A percentile compares a stretch with the other conserved stretches of the same genome.
These are phyloP conservation scores for Limonium bicolor DNA, from an alignment of 148 eudicot genomes.

Conservation along the genomic window DNA sequence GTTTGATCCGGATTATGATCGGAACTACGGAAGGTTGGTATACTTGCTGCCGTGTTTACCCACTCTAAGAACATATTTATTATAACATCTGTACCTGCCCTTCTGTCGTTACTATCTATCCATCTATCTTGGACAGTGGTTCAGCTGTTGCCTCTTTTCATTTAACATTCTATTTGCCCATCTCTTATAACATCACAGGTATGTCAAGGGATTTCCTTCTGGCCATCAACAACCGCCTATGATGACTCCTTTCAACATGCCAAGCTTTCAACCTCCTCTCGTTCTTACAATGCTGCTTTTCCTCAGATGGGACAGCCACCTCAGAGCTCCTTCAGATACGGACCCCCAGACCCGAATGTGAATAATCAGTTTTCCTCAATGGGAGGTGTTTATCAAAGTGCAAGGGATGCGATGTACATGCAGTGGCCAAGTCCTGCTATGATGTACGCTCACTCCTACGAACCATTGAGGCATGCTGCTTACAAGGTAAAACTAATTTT, in stretches of 20 bases:
- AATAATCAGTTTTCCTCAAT: constrained; percentile 36
- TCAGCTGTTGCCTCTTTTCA: too few species aligned
- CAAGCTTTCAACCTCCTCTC: constrained; percentile 56
- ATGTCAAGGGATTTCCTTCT: constrained; percentile 42
- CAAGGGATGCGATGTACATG: constrained; percentile 58
- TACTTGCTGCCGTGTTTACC: too few species aligned
- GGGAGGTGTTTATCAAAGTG: constrained; percentile 54
- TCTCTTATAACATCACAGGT: constrained; percentile 46
- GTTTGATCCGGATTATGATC: constrained; percentile 87
- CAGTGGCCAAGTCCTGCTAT: constrained; percentile 87
- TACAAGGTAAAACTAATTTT: constrained; percentile 39
- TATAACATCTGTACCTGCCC: too few species aligned
- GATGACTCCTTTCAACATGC: constrained; percentile 46
- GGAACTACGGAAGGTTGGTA: constrained; percentile 65
- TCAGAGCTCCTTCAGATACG: constrained; percentile 40
- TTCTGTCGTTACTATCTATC: too few species aligned
- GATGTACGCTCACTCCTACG: constrained; percentile 89
- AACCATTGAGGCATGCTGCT: constrained; percentile 63
- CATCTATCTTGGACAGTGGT: too few species aligned
- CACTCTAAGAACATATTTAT: too few species aligned
- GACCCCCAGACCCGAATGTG: constrained; percentile 37
- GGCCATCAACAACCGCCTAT: constrained; percentile 32
- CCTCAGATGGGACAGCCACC: constrained; percentile 49
- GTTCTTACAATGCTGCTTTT: constrained; percentile 57
- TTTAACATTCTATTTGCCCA: too few species aligned